Conservation (phyloP, 768 basidiomycete genomes). For the Lentinula lateritia region DNA sequence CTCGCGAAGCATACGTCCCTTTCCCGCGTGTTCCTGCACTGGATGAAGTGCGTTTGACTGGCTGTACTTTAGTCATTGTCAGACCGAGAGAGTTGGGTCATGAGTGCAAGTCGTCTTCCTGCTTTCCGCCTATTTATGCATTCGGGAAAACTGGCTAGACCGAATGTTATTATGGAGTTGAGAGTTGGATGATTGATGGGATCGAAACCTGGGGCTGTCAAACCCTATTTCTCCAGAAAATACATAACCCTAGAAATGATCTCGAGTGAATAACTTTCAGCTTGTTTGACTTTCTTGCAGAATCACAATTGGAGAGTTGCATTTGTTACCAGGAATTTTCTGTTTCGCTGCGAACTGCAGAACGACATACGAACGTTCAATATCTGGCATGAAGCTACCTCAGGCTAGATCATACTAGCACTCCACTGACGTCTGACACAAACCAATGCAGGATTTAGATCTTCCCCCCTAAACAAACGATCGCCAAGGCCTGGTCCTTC, state of each 20-base stretch:
- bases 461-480: too few relatives aligned
- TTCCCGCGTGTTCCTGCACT: constrained; percentile 14
- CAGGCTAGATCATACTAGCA: too few relatives aligned
- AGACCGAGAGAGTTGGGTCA: not conserved
- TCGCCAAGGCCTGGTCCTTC: not conserved
- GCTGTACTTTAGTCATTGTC: not conserved
- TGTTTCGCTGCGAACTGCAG: too few relatives aligned
- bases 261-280: too few relatives aligned
- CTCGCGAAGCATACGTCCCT: constrained; percentile 30
- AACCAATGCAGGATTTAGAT: too few relatives aligned
- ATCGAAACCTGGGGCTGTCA: not conserved
- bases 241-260: too few relatives aligned
- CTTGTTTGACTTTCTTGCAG: too few relatives aligned
- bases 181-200: not conserved
- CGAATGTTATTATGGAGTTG: not conserved
- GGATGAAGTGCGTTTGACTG: not conserved
- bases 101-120: not conserved
- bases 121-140: not conserved
- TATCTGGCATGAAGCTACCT: too few relatives aligned
- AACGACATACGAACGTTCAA: too few relatives aligned
- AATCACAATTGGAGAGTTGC: too few relatives aligned
- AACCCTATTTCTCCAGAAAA: not conserved
- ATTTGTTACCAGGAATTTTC: too few relatives aligned
- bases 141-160: not conserved
- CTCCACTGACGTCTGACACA: too few relatives aligned